Percentiles rank a stretch among this genome's conserved stretches.
phyloP scores from a whole-genome alignment of 495 filamentous ascomycete genomes.

The Bacidia rubella region DNA sequence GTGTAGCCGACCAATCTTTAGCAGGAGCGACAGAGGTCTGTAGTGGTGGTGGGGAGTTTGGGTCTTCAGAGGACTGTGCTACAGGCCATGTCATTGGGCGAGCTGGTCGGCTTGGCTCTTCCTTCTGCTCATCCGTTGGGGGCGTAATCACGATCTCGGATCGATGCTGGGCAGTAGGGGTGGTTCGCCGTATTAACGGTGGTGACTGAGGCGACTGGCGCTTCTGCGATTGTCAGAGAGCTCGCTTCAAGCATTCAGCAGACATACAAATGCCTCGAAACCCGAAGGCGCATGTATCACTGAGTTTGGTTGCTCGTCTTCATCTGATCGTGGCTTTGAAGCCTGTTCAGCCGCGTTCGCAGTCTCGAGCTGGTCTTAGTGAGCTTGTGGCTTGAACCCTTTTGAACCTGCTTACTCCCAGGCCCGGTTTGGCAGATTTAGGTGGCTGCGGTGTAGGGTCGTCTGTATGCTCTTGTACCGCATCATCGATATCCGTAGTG shows the following conservation, averaged over 20 bases:
- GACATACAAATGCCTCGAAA: conserved; percentile 61
- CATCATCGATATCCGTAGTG: conserved; percentile 59
- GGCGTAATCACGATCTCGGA: conserved; percentile 25
- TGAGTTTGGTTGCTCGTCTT: conserved; percentile 60
- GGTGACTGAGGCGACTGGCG: conserved; percentile 22
- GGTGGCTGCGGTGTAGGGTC: conserved; percentile 7
- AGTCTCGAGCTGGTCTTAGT: conserved; percentile 38
- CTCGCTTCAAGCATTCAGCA: neutral
- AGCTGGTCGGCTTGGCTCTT: conserved; percentile 23
- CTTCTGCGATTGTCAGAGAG: conserved; percentile 2
- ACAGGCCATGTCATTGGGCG: conserved; percentile 12
- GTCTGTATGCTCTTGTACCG: conserved; percentile 14
- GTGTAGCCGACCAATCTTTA: conserved; percentile 55
- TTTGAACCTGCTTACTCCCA: conserved; percentile 25
- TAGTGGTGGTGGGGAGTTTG: conserved; percentile 47
- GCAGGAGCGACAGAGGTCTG: conserved; percentile 53
- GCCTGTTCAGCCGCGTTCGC: conserved; percentile 40
- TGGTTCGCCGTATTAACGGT: conserved; percentile 19
- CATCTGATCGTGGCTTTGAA: conserved; percentile 40
- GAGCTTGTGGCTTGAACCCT: neutral
- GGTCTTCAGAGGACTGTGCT: conserved; percentile 16
- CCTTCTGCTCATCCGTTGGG: conserved; percentile 22
- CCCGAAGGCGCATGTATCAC: conserved; percentile 79
- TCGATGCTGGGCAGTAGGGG: conserved; percentile 16
- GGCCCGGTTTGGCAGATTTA: conserved; percentile 21